A percentile compares a stretch with the other conserved stretches of the same genome.
Conservation (phyloP, 1,284 basidiomycete genomes). For the Albatrellus sp. region DNA sequence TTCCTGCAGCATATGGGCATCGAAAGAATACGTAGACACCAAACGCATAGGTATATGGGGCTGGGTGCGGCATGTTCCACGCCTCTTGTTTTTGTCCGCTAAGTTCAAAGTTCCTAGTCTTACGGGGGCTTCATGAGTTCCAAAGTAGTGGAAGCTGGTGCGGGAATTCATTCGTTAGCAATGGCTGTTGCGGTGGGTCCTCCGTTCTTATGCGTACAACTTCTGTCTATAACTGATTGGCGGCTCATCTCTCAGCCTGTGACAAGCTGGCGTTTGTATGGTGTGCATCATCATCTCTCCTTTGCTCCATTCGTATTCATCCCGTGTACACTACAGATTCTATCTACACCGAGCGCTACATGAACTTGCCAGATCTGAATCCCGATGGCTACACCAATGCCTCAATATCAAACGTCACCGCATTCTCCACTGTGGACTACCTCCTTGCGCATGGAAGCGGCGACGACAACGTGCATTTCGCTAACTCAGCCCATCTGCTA, state of each 20-base stretch:
- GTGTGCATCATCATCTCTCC: conserved; percentile 27
- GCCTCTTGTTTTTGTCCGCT: conserved; percentile 3
- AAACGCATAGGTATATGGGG: conserved; percentile 89
- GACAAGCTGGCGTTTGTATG: conserved; percentile 79
- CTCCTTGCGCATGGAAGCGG: conserved; percentile 86
- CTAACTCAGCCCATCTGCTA: conserved; percentile 81
- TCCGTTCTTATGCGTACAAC: neutral
- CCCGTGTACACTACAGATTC: conserved; percentile 39
- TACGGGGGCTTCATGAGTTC: conserved; percentile 91
- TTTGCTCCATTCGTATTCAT: neutral
- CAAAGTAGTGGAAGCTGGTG: conserved; percentile 81
- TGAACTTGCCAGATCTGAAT: conserved; percentile 76
- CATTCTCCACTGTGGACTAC: conserved; percentile 71
- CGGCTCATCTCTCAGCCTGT: conserved; percentile 43
- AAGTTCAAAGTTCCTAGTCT: conserved; percentile 36
- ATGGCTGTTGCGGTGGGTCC: conserved; percentile 77
- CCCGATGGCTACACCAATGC: conserved; percentile 74
- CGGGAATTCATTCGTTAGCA: conserved; percentile 77
- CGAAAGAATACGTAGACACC: conserved; percentile 68
- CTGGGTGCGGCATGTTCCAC: conserved; percentile 46
- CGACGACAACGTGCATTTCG: conserved; percentile 92
- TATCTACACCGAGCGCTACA: conserved; percentile 94
- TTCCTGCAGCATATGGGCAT: conserved; percentile 51
- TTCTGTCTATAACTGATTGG: neutral
- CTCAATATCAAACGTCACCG: conserved; percentile 76